Conservation (phyloP, 108 stramenopile species). For the Licmophora abbreviata region DNA sequence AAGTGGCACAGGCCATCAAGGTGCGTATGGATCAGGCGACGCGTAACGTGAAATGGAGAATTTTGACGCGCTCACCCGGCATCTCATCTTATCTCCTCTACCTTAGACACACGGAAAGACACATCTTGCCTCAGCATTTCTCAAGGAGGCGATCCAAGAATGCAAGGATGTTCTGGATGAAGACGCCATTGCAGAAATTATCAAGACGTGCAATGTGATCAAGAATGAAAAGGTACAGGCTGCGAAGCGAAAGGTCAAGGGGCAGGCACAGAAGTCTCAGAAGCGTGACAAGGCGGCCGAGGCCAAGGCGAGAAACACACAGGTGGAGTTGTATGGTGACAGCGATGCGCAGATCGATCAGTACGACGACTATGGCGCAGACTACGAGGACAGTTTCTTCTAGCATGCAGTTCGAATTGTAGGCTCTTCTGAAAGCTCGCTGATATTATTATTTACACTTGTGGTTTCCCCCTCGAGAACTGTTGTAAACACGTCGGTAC, state of each 20-base stretch:
- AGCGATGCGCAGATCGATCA: too few species aligned
- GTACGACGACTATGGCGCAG: conserved; percentile 77
- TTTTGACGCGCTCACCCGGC: too few species aligned
- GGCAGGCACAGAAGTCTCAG: conserved; percentile 83
- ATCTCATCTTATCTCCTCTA: not conserved
- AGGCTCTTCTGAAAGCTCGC: too few species aligned
- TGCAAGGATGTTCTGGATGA: conserved; percentile 81
- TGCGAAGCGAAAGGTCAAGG: conserved; percentile 81
- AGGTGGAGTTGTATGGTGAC: conserved; percentile 80
- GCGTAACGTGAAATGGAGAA: too few species aligned
- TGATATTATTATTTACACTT: not conserved
- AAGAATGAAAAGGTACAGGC: conserved; percentile 88
- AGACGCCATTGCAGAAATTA: conserved; percentile 79
- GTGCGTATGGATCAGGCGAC: too few species aligned
- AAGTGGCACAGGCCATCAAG: conserved; percentile 66
- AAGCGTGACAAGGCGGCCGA: conserved; percentile 78
- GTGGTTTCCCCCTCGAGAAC: not conserved
- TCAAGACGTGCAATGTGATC: conserved; percentile 84
- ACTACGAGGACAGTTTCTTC: conserved; percentile 85
- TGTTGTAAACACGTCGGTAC: not conserved
- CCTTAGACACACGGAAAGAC: conserved; percentile 72
- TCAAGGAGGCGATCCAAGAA: conserved; percentile 72
- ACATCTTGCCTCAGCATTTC: conserved; percentile 61
- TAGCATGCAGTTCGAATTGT: too few species aligned
- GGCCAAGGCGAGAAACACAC: conserved; percentile 63